Conservation (phyloP, 148 eudicot genomes). For the Talinum fruticosum region DNA sequence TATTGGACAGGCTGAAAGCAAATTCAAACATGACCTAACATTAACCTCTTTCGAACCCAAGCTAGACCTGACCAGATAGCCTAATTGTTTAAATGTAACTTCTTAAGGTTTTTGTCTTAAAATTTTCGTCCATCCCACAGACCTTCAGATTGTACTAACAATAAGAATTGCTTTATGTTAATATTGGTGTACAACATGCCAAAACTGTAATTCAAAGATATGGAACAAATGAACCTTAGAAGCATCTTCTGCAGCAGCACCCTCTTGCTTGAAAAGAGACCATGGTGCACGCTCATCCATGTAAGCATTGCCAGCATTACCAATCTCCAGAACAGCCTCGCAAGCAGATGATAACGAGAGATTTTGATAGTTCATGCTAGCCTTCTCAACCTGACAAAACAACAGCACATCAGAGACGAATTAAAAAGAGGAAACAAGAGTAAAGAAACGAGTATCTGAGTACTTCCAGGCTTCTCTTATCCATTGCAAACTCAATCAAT, state of each 20-base stretch:
- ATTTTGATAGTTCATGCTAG: conserved; percentile 56
- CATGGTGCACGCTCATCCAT: conserved; percentile 94
- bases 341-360: conserved; percentile 85
- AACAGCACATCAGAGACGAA: background rate
- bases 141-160: background rate
- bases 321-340: conserved; percentile 90
- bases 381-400: conserved; percentile 69
- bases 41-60: background rate
- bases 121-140: background rate
- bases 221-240: conserved; percentile 59
- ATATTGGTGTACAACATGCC: background rate
- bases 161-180: background rate
- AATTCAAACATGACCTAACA: background rate
- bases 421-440: background rate
- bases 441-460: background rate
- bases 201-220: background rate
- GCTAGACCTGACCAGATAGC: background rate
- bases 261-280: conserved; percentile 96
- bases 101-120: background rate
- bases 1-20: no score
- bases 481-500: background rate
- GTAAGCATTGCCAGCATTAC: conserved; percentile 87
- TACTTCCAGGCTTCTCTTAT: background rate
- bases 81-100: no score
- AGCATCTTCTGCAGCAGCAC: conserved; percentile 79